Conservation (phyloP, 768 basidiomycete species). For the Tulasnella sp. region DNA sequence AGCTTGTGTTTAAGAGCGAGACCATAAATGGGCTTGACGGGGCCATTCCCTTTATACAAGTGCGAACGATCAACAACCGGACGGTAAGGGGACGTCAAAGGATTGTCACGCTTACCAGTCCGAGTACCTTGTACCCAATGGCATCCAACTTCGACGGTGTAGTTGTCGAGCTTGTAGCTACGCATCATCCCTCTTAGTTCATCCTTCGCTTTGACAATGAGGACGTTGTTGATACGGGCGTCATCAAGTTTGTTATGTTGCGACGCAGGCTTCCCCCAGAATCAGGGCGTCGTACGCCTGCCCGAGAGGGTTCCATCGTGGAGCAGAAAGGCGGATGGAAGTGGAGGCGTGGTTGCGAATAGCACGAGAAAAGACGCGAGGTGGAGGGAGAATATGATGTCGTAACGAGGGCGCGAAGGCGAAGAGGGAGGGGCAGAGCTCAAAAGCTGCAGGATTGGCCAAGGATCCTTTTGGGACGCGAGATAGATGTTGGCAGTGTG, state of each 20-base stretch:
- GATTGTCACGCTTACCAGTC: conserved; percentile 24
- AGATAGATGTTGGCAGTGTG: too few species aligned
- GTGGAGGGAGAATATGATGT: background rate
- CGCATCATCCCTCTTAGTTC: conserved; percentile 58
- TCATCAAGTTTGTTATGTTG: conserved; percentile 49
- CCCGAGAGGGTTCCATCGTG: background rate
- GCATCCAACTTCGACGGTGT: conserved; percentile 46
- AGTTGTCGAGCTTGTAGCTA: conserved; percentile 40
- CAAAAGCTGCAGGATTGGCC: too few species aligned
- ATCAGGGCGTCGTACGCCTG: conserved; percentile 40
- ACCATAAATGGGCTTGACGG: conserved; percentile 34
- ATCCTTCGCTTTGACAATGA: conserved; percentile 50
- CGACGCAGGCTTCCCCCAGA: conserved; percentile 57
- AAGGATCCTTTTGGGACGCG: too few species aligned
- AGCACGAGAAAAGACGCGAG: background rate
- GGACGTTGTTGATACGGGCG: conserved; percentile 46
- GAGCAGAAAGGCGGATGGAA: background rate
- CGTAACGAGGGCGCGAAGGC: too few species aligned
- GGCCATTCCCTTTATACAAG: conserved; percentile 31
- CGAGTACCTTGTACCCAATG: conserved; percentile 42
- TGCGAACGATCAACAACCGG: background rate
- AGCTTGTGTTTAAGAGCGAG: conserved; percentile 34
- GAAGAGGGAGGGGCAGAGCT: too few species aligned
- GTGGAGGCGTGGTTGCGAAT: background rate
- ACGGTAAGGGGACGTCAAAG: background rate